Conservation (phyloP, 1,284 basidiomycete species). For the Malassezia nana region DNA sequence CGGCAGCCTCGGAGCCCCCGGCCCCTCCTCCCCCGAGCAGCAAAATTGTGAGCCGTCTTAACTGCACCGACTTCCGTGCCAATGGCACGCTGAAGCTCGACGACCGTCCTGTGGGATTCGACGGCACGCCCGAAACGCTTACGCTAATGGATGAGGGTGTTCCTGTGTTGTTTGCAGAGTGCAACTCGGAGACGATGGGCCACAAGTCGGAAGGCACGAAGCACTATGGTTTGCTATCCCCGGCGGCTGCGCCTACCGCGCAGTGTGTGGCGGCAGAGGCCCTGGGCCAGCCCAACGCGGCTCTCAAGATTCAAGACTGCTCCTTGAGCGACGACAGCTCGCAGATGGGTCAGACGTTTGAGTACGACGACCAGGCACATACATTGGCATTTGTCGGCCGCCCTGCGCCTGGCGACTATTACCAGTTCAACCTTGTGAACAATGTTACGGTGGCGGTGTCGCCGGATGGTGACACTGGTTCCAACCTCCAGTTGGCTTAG, state of each 20-base stretch:
- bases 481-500: background rate
- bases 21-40: background rate
- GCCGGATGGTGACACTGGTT: background rate
- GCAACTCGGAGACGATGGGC: constrained; percentile 5
- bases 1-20: background rate
- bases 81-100: background rate
- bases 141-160: background rate
- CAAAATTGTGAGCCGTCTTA: constrained; percentile 9
- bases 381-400: background rate
- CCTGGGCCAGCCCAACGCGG: constrained; percentile 4
- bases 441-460: constrained; percentile 9
- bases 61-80: constrained; percentile 8
- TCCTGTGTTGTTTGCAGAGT: constrained; percentile 10
- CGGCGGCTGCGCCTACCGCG: background rate
- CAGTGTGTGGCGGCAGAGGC: constrained; percentile 1
- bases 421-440: constrained; percentile 1
- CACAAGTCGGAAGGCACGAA: background rate
- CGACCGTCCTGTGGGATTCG: background rate
- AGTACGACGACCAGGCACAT: constrained; percentile 7
- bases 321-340: constrained; percentile 12
- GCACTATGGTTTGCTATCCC: constrained; percentile 14
- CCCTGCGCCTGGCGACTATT: background rate
- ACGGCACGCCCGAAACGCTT: background rate
- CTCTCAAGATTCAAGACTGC: constrained; percentile 5
- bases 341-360: constrained; percentile 12